Conservation (phyloP, 208 protist species). For the Trypanosoma melophagium region DNA sequence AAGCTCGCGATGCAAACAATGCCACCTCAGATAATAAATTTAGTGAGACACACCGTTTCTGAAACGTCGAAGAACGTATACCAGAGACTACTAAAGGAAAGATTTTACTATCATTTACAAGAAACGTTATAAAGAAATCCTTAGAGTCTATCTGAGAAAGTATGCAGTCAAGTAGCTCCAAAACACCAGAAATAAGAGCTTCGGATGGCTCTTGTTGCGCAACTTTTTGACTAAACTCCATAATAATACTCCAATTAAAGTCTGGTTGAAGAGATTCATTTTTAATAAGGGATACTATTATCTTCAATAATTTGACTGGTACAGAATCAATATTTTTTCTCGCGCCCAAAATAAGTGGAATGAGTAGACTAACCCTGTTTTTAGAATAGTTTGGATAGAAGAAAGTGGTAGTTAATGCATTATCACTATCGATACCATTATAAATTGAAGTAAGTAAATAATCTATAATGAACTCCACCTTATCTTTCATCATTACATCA, state of each 20-base stretch:
- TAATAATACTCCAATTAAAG: constrained; percentile 17
- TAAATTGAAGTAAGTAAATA: constrained; percentile 3
- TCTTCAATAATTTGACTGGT: constrained; percentile 7
- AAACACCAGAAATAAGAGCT: constrained; percentile 1
- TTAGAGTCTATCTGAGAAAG: constrained; percentile 16
- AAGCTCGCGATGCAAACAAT: neutral
- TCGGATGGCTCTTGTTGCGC: constrained; percentile 4
- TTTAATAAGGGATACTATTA: constrained; percentile 13
- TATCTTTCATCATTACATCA: constrained; percentile 7
- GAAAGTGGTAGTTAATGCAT: constrained; percentile 18
- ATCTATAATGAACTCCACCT: constrained; percentile 8
- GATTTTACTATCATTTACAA: constrained; percentile 10
- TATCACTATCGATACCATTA: constrained; percentile 7
- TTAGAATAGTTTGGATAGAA: neutral
- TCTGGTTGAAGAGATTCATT: constrained; percentile 4
- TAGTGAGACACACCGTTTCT: constrained; percentile 21
- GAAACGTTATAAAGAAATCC: constrained; percentile 4
- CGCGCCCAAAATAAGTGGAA: constrained; percentile 1
- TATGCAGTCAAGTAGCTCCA: constrained; percentile 19
- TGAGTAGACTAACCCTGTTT: constrained; percentile 14
- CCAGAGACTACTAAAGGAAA: constrained; percentile 15
- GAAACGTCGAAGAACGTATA: constrained; percentile 3
- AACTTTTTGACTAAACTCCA: constrained; percentile 12
- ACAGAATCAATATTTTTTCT: neutral
- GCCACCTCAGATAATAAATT: constrained; percentile 21